Evolutionary conservation across 176 grass and related monocot species (phyloP).

Genomic region (Tillandsia fasciculata): DNA sequence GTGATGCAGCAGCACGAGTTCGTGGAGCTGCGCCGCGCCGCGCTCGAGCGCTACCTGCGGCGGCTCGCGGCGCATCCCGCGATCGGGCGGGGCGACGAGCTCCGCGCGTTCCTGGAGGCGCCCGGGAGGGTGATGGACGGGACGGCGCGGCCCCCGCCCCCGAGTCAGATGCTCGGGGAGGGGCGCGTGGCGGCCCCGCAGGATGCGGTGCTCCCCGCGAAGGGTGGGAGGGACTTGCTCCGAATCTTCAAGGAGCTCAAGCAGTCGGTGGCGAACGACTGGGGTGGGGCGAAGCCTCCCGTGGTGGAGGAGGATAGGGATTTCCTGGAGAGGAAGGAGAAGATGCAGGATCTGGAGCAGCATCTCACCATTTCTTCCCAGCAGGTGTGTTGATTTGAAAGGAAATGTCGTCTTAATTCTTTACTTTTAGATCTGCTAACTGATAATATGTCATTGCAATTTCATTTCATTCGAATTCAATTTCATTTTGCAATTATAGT

Average conservation of each 20-base stretch:
- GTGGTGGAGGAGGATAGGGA: constrained; percentile 52
- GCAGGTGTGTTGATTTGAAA: constrained; percentile 38
- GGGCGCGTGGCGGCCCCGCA: not conserved
- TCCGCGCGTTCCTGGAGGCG: constrained; percentile 55
- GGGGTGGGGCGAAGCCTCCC: constrained; percentile 28
- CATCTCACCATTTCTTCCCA: constrained; percentile 59
- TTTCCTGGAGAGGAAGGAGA: constrained; percentile 60
- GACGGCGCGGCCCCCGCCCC: constrained; percentile 9
- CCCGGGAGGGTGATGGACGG: constrained; percentile 25
- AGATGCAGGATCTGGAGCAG: constrained; percentile 63
- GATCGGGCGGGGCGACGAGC: constrained; percentile 32
- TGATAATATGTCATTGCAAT: too few species aligned
- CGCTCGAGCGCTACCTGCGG: constrained; percentile 59
- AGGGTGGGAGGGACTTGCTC: constrained; percentile 62
- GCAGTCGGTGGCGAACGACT: constrained; percentile 62
- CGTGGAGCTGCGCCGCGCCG: constrained; percentile 53
- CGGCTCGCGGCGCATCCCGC: constrained; percentile 61
- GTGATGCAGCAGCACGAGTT: constrained; percentile 95
- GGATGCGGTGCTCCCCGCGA: constrained; percentile 27
- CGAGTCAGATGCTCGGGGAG: constrained; percentile 9
- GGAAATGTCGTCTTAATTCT: not conserved
- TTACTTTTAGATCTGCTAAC: too few species aligned
- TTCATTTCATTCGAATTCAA: too few species aligned
- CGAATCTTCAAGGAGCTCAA: constrained; percentile 84
- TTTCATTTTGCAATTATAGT: too few species aligned